Percentiles rank a stretch among this genome's conserved stretches.
phyloP scores from a whole-genome alignment of 768 basidiomycete genomes.

The Atractiella rhizophila region DNA sequence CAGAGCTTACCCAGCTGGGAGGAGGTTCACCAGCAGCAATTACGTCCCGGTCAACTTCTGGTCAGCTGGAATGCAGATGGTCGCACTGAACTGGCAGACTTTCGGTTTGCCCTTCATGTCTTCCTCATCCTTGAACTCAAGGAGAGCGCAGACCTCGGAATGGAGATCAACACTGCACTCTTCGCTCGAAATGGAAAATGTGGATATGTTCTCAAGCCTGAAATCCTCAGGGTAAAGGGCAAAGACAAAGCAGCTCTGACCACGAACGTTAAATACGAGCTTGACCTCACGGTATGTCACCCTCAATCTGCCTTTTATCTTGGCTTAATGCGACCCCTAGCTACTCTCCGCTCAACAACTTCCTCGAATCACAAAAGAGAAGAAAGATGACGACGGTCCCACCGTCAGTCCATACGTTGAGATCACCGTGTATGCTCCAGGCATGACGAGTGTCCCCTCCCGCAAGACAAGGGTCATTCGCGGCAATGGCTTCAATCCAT shows the following conservation, averaged over 20 bases:
- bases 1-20: conserved; percentile 64
- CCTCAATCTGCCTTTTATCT: neutral
- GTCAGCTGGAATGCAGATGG: conserved; percentile 66
- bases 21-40: conserved; percentile 55
- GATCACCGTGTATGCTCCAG: conserved; percentile 35
- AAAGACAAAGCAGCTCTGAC: conserved; percentile 35
- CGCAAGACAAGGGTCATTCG: conserved; percentile 5
- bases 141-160: conserved; percentile 42
- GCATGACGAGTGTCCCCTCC: conserved; percentile 1
- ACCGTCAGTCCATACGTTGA: conserved; percentile 53
- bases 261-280: conserved; percentile 32
- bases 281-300: conserved; percentile 32
- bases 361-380: conserved; percentile 29
- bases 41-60: conserved; percentile 73
- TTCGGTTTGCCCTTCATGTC: conserved; percentile 35
- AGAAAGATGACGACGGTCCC: conserved; percentile 35
- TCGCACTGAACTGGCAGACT: conserved; percentile 94
- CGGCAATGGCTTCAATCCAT: conserved; percentile 74
- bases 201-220: conserved; percentile 77
- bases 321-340: conserved; percentile 20
- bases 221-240: conserved; percentile 33
- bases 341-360: conserved; percentile 77
- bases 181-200: conserved; percentile 69
- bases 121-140: neutral
- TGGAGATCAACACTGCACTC: conserved; percentile 84